phyloP scores from a whole-genome alignment of 2,329 filamentous ascomycete species.

The Cordyceps javanica region DNA sequence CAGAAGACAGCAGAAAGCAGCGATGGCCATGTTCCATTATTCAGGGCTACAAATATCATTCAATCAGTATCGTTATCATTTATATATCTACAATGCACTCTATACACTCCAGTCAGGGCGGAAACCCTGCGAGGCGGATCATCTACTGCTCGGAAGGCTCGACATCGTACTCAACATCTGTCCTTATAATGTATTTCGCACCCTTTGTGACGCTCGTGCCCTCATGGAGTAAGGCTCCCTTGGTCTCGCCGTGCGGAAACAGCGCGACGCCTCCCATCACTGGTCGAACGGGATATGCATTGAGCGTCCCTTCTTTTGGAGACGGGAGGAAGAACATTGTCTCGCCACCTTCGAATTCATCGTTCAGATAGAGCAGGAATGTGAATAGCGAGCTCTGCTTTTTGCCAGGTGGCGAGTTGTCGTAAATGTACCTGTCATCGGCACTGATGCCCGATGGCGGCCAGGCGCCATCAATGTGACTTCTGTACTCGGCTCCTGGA shows the following conservation, averaged over 20 bases:
- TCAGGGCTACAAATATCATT: too few species aligned
- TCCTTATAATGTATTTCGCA: slow-evolving; percentile 63
- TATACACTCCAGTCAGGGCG: background rate
- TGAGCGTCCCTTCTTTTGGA: slow-evolving; percentile 56
- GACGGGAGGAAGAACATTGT: slow-evolving; percentile 66
- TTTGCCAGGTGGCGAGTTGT: slow-evolving; percentile 51
- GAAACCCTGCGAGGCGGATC: background rate
- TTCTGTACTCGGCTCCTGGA: slow-evolving; percentile 64
- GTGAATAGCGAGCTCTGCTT: slow-evolving; percentile 64
- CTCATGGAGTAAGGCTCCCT: slow-evolving; percentile 61
- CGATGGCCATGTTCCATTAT: too few species aligned
- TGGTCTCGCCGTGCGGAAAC: slow-evolving; percentile 64
- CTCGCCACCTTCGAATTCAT: slow-evolving; percentile 66
- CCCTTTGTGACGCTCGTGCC: slow-evolving; percentile 64
- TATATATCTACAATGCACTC: background rate
- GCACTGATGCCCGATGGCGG: slow-evolving; percentile 59
- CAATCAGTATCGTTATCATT: background rate
- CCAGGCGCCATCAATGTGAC: slow-evolving; percentile 68
- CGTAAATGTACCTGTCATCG: slow-evolving; percentile 57
- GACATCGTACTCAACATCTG: slow-evolving; percentile 66
- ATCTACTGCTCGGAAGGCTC: slow-evolving; percentile 19
- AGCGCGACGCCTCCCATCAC: slow-evolving; percentile 63
- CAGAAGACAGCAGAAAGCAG: too few species aligned
- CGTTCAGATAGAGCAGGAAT: slow-evolving; percentile 63
- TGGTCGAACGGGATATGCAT: slow-evolving; percentile 62